Conservation (phyloP, 352 stramenopile species). For the Phytophthora constricta region DNA sequence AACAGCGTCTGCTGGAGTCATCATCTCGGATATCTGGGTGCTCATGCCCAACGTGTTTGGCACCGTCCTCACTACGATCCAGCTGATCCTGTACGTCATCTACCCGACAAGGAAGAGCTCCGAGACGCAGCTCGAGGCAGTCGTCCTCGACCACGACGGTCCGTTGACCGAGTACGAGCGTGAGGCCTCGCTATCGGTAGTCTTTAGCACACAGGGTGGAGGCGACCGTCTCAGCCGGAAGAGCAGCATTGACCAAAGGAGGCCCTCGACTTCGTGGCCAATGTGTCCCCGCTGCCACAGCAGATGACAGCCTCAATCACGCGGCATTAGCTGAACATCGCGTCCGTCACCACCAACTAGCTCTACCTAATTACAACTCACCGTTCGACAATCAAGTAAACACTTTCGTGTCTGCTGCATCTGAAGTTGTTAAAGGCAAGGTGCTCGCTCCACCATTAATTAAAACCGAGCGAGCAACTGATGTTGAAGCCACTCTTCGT, state of each 20-base stretch:
- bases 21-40: slow-evolving; percentile 52
- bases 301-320: slow-evolving; percentile 1
- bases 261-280: slow-evolving; percentile 25
- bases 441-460: no score
- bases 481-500: no score
- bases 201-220: slow-evolving; percentile 13
- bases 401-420: no score
- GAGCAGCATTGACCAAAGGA: slow-evolving; percentile 25
- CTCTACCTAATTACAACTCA: no score
- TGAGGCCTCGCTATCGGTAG: slow-evolving; percentile 25
- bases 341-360: neutral
- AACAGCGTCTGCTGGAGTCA: slow-evolving; percentile 56
- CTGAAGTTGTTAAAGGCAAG: no score
- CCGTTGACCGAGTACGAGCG: slow-evolving; percentile 12
- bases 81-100: slow-evolving; percentile 35
- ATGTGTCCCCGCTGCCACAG: slow-evolving; percentile 13
- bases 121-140: slow-evolving; percentile 14
- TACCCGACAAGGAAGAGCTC: slow-evolving; percentile 28
- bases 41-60: slow-evolving; percentile 50
- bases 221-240: slow-evolving; percentile 11
- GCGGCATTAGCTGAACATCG: neutral
- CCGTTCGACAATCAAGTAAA: no score
- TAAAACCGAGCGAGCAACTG: no score
- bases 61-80: slow-evolving; percentile 27
- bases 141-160: slow-evolving; percentile 15